Evolutionary conservation across 2,329 filamentous ascomycete genomes (phyloP), one percentile per base, ranked within the genome.

Genomic region (Beauveria caledonica): DNA sequence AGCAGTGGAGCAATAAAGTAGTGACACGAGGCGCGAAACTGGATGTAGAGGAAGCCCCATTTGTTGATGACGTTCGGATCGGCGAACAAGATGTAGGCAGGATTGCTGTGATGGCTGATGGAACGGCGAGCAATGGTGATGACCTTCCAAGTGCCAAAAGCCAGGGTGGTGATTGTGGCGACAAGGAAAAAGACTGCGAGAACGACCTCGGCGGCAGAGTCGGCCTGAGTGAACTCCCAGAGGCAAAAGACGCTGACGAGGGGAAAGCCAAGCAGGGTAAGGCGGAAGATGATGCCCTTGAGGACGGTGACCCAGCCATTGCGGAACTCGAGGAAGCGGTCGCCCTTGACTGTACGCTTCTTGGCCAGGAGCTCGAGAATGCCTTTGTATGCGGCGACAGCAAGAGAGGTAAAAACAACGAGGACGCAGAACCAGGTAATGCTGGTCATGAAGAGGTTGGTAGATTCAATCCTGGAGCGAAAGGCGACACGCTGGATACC

Each of bases 1-100:
- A 97, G 79, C 58, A 88, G 77, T 0, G 91, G 90, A 40, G 95
- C 83, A 67, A 97, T 90, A 74, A 93, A 97, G 79, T 95, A 97
- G 81, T 96, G 97, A 44, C 92, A 91, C 2, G 92, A 93, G 44
- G 93, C 93, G 69, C 93, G 89, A 81, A 96, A 97, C 73, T 96
- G 92, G 45, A 97, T 91, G 71, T 97, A 97, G 65, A 97, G 84
- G 79, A 97, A 97, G 23, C 93, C 93, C 93, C 92, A 97, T 77
- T 96, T 96, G 83, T 97, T 96, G 64, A 97, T 83, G 58, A 89
- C 87, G 64, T 90, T 84, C n/a, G 92, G 92, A 69, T 97, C 92
- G 2, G 93, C 96, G 78, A 95, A 97, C 63, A 97, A 86, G 67
- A 97, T 96, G 75, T 97, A 97, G 29, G 92, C 93, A 27, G 93